phyloP scores from a whole-genome alignment of 345 rosid genomes.

The Mercurialis annua region DNA sequence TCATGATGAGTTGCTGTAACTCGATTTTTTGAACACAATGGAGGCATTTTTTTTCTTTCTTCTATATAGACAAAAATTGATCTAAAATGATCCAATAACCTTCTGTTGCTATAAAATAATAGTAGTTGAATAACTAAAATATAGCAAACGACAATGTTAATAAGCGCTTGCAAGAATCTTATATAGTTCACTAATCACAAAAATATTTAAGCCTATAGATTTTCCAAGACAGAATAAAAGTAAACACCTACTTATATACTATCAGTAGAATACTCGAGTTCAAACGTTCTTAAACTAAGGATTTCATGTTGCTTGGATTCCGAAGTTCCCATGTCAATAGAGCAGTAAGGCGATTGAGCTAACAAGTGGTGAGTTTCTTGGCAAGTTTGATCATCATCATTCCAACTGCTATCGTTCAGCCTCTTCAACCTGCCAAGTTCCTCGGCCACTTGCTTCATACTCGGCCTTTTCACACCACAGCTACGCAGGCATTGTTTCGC shows the following conservation, averaged over 20 bases:
- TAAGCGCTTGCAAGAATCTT: no score
- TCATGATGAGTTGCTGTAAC: not conserved
- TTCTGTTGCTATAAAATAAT: no score
- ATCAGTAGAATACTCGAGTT: not conserved
- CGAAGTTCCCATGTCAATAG: not conserved
- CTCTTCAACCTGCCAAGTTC: constrained; percentile 12
- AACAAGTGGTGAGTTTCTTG: not conserved
- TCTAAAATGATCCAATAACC: no score
- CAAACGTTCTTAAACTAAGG: not conserved
- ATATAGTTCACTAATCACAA: no score
- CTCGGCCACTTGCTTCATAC: constrained; percentile 15
- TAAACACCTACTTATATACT: not conserved
- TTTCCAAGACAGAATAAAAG: no score
- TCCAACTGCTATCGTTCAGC: not conserved
- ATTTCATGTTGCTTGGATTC: not conserved
- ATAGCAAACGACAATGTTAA: not conserved
- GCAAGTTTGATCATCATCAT: not conserved
- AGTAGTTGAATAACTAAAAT: not conserved
- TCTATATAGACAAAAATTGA: no score
- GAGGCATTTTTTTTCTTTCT: not conserved
- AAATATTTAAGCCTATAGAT: no score
- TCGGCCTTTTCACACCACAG: constrained; percentile 9
- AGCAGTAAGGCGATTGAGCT: not conserved
- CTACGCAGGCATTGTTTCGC: constrained; percentile 11
- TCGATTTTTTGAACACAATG: not conserved